phyloP scores from a whole-genome alignment of 805 yeast species.

The Ascoidea tarda region DNA sequence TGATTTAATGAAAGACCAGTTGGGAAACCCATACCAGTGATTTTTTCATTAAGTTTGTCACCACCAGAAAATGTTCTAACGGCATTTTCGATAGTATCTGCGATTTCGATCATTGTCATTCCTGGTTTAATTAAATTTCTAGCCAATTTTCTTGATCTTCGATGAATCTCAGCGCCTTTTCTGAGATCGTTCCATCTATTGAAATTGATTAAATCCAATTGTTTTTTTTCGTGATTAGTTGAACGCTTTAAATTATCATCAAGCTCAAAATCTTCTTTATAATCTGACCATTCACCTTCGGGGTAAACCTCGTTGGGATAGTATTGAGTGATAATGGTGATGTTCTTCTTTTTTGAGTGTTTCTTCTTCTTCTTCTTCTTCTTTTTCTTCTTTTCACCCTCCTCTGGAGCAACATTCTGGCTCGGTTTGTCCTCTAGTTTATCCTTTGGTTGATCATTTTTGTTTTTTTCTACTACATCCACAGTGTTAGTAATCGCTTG shows the following conservation, averaged over 20 bases:
- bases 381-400: constrained; percentile 17
- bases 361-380: constrained; percentile 40
- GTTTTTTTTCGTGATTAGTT: constrained; percentile 78
- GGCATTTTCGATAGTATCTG: constrained; percentile 77
- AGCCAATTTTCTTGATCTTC: constrained; percentile 77
- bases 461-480: too few relatives aligned
- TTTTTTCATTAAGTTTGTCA: constrained; percentile 29
- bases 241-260: constrained; percentile 59
- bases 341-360: constrained; percentile 41
- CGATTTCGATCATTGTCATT: constrained; percentile 81
- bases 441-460: background rate
- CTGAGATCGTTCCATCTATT: constrained; percentile 77
- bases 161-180: constrained; percentile 91
- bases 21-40: constrained; percentile 93
- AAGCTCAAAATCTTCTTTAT: constrained; percentile 27
- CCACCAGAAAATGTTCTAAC: constrained; percentile 63
- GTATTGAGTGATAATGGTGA: constrained; percentile 41
- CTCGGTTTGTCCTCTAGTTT: background rate
- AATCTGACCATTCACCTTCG: constrained; percentile 79
- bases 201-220: constrained; percentile 45
- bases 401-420: background rate
- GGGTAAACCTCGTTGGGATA: constrained; percentile 69
- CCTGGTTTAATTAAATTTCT: constrained; percentile 73
- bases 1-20: constrained; percentile 92
- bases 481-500: too few relatives aligned